phyloP scores from a whole-genome alignment of 1,284 basidiomycete genomes.

The Inonotus hispidus region DNA sequence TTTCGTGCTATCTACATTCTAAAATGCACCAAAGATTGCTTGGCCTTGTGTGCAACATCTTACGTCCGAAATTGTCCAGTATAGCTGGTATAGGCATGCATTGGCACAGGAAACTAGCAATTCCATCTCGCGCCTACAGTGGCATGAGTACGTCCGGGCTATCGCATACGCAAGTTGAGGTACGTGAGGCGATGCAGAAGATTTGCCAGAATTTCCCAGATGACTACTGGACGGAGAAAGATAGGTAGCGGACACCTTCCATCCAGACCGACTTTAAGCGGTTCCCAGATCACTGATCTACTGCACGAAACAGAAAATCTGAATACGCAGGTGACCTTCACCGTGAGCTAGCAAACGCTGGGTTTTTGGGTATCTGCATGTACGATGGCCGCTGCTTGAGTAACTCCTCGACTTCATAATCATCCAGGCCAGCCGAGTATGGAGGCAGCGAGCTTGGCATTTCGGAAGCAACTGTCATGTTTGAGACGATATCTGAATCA shows the following conservation, averaged over 20 bases:
- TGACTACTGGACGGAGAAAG: conserved; percentile 23
- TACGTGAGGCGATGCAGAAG: conserved; percentile 20
- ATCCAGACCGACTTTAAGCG: not conserved
- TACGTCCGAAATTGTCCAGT: too few relatives aligned
- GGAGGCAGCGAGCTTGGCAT: conserved; percentile 32
- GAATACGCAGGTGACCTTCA: conserved; percentile 21
- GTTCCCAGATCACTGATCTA: not conserved
- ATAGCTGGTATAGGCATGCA: too few relatives aligned
- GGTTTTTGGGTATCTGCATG: conserved; percentile 21
- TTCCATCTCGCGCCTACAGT: not conserved
- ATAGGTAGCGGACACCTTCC: conserved; percentile 6
- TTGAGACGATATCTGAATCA: conserved; percentile 33
- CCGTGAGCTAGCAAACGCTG: conserved; percentile 20
- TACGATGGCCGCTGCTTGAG: not conserved
- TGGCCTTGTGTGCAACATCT: too few relatives aligned
- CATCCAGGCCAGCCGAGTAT: conserved; percentile 18
- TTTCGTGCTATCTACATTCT: too few relatives aligned
- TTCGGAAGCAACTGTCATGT: conserved; percentile 33
- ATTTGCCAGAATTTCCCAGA: conserved; percentile 21
- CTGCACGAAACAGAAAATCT: conserved; percentile 12
- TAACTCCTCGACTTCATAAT: not conserved
- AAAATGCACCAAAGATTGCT: too few relatives aligned
- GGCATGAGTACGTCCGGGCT: conserved; percentile 21
- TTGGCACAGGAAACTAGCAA: too few relatives aligned
- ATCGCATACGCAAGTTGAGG: conserved; percentile 19